These are phyloP conservation scores for Mycosphaerella arachidis DNA, from an alignment of 2,329 filamentous ascomycete species.

Conservation along the genomic window DNA sequence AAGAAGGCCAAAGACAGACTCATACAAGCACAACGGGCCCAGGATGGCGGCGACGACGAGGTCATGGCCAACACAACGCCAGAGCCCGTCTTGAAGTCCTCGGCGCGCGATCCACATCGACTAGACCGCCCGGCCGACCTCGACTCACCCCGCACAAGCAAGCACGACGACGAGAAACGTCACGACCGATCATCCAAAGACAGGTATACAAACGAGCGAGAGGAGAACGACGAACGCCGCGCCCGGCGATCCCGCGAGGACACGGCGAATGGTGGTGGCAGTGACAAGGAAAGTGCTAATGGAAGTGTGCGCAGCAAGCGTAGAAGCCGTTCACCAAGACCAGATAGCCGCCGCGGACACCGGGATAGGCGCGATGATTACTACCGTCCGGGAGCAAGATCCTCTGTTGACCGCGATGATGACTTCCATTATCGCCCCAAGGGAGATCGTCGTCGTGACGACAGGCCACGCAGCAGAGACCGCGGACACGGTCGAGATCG, in stretches of 20 bases:
- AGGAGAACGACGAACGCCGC: conserved; percentile 33
- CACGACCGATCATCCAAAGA: conserved; percentile 14
- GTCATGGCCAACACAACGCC: conserved; percentile 10
- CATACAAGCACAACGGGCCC: conserved; percentile 11
- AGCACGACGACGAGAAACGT: conserved; percentile 1
- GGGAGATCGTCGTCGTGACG: conserved; percentile 14
- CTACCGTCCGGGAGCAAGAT: conserved; percentile 35
- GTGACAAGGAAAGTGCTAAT: conserved; percentile 37
- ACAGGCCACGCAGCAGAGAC: conserved; percentile 31
- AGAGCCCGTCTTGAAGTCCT: background rate
- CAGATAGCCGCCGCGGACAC: conserved; percentile 20
- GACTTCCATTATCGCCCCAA: conserved; percentile 35
- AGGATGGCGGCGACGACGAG: conserved; percentile 12
- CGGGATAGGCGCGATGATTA: conserved; percentile 34
- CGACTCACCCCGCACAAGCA: conserved; percentile 4
- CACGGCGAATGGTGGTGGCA: conserved; percentile 35
- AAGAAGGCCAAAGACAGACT: conserved; percentile 21
- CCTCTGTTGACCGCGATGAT: conserved; percentile 34
- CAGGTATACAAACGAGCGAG: conserved; percentile 32
- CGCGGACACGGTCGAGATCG: conserved; percentile 56
- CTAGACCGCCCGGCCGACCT: conserved; percentile 11
- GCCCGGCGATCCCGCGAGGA: conserved; percentile 31
- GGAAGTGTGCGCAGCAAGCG: conserved; percentile 33
- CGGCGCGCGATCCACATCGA: conserved; percentile 9
- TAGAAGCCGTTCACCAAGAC: conserved; percentile 23